Percentiles rank a stretch among this genome's conserved stretches.
Evolutionary conservation across 805 yeast species (phyloP).

Genomic region (Yarrowia hollandica): DNA sequence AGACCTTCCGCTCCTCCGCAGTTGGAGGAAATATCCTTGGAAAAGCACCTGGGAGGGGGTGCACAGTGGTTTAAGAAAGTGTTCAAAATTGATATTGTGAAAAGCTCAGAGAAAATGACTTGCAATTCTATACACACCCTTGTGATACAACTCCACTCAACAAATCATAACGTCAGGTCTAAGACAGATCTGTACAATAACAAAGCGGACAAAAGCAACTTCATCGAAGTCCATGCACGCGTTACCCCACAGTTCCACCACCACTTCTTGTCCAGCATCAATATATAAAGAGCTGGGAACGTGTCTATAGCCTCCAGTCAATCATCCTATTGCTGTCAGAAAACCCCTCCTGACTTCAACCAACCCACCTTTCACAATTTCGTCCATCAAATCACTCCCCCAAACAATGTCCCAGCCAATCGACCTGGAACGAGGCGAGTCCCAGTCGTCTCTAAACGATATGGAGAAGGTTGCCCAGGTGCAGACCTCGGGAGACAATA

Average conservation of each 20-base stretch:
- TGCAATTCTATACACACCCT: too few species aligned
- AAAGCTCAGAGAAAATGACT: too few species aligned
- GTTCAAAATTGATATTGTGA: too few species aligned
- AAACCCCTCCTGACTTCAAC: background rate
- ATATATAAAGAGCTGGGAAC: background rate
- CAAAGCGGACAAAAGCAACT: background rate
- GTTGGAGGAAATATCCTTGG: background rate
- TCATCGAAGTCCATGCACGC: constrained; percentile 10
- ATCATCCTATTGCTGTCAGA: background rate
- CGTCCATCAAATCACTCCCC: background rate
- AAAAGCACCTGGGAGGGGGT: too few species aligned
- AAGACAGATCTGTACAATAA: background rate
- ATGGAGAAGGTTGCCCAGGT: constrained; percentile 34
- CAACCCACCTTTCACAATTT: background rate
- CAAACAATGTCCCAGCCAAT: background rate
- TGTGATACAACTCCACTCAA: background rate
- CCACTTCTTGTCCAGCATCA: background rate
- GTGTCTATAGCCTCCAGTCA: background rate
- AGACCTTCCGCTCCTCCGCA: constrained; percentile 4
- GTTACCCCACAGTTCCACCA: constrained; percentile 6
- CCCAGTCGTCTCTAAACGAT: constrained; percentile 8
- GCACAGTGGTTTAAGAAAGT: too few species aligned
- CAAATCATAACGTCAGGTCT: background rate
- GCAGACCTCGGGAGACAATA: constrained; percentile 49
- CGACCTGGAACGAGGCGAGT: constrained; percentile 21